phyloP scores from a whole-genome alignment of 176 grass and related monocot genomes.

The Paspalum vaginatum region DNA sequence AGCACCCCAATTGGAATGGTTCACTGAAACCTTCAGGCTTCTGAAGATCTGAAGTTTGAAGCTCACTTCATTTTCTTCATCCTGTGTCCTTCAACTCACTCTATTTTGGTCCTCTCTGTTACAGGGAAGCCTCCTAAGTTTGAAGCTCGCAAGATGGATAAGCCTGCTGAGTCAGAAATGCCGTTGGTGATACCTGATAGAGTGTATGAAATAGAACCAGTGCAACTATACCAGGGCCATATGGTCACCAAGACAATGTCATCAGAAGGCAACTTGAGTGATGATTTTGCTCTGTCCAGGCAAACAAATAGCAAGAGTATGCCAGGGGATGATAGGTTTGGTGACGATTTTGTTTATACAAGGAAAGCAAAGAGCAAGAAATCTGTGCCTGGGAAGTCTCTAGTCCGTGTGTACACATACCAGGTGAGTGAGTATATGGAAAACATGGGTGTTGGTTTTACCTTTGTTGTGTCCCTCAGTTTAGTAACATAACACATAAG shows the following conservation, averaged over 20 bases:
- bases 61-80: neutral
- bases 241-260: slow-evolving; percentile 34
- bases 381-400: slow-evolving; percentile 51
- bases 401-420: slow-evolving; percentile 74
- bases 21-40: slow-evolving; percentile 29
- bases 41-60: slow-evolving; percentile 16
- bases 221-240: slow-evolving; percentile 48
- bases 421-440: slow-evolving; percentile 52
- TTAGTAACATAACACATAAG: neutral
- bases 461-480: slow-evolving; percentile 13
- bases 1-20: slow-evolving; percentile 18
- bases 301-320: slow-evolving; percentile 47
- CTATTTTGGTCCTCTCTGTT: slow-evolving; percentile 30
- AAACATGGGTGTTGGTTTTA: slow-evolving; percentile 28
- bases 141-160: slow-evolving; percentile 71
- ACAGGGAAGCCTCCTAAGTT: slow-evolving; percentile 85
- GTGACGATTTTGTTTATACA: slow-evolving; percentile 46
- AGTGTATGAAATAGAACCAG: slow-evolving; percentile 57
- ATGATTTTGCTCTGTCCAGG: slow-evolving; percentile 46
- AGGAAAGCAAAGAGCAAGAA: slow-evolving; percentile 56
- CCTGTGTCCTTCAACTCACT: neutral
- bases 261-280: slow-evolving; percentile 34
- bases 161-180: slow-evolving; percentile 36
- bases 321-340: slow-evolving; percentile 40
- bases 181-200: slow-evolving; percentile 50